phyloP scores from a whole-genome alignment of 2,329 filamentous ascomycete genomes.

The Parascedosporium putredinis region DNA sequence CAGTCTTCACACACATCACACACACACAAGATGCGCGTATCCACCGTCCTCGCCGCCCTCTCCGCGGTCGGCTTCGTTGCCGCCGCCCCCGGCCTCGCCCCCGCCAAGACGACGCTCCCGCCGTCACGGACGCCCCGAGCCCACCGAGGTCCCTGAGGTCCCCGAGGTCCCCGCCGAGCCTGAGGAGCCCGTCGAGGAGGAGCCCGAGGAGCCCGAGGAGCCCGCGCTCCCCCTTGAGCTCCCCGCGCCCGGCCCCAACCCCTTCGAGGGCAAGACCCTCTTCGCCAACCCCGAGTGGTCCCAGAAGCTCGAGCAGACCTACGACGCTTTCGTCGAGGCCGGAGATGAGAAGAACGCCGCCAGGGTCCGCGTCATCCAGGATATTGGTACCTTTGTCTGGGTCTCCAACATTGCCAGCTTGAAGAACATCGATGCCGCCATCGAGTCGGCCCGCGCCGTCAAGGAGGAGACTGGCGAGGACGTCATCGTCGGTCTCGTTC shows the following conservation, averaged over 20 bases:
- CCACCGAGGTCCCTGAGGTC: conserved; percentile 1
- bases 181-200: neutral
- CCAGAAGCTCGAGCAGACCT: conserved; percentile 28
- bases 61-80: conserved; percentile 11
- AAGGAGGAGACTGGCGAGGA: conserved; percentile 24
- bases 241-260: conserved; percentile 18
- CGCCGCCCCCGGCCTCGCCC: conserved; percentile 10
- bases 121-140: neutral
- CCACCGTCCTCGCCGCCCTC: conserved; percentile 11
- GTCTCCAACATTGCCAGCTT: conserved; percentile 26
- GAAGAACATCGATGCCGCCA: conserved; percentile 26
- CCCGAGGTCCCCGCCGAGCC: neutral
- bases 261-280: conserved; percentile 37
- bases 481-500: conserved; percentile 29
- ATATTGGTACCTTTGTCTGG: conserved; percentile 33
- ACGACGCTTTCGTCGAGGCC: conserved; percentile 22
- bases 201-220: conserved; percentile 3
- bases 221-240: neutral
- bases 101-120: conserved; percentile 6
- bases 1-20: neutral
- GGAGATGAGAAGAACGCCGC: conserved; percentile 27
- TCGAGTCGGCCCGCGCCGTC: conserved; percentile 24
- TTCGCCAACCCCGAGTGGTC: conserved; percentile 35
- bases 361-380: conserved; percentile 26
- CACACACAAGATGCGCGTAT: conserved; percentile 10